A percentile compares a stretch with the other conserved stretches of the same genome.
phyloP scores from a whole-genome alignment of 2,329 filamentous ascomycete species.

The Tolypocladium ophioglossoides region DNA sequence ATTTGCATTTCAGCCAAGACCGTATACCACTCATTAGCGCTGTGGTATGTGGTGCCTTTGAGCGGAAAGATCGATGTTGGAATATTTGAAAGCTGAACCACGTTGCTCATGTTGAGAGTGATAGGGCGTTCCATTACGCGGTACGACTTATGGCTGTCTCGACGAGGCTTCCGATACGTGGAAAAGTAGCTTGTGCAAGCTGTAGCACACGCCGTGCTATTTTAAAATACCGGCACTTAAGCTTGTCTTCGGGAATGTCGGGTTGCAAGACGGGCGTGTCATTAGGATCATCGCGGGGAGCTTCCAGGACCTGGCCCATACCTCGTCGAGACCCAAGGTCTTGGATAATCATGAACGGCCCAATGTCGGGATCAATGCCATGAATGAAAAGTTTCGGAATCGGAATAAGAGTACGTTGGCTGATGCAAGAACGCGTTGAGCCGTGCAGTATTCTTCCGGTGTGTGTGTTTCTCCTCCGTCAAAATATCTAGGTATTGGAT shows the following conservation, averaged over 20 bases:
- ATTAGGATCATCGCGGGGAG: conserved; percentile 8
- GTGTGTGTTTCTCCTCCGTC: no score
- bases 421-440: no score
- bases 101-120: conserved; percentile 30
- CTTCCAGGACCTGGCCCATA: conserved; percentile 10
- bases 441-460: no score
- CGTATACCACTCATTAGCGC: conserved; percentile 25
- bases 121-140: conserved; percentile 22
- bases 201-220: conserved; percentile 29
- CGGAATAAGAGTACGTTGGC: conserved; percentile 10
- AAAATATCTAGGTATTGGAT: no score
- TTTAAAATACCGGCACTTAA: conserved; percentile 21
- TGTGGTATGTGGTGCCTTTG: conserved; percentile 10
- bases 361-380: conserved; percentile 10
- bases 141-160: conserved; percentile 14
- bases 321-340: conserved; percentile 7
- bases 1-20: conserved; percentile 30
- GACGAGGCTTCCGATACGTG: conserved; percentile 26
- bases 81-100: conserved; percentile 17
- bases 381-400: conserved; percentile 12
- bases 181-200: conserved; percentile 21
- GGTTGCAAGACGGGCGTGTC: conserved; percentile 11
- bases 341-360: conserved; percentile 13
- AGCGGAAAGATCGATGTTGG: conserved; percentile 10
- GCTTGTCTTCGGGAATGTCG: conserved; percentile 17